Base-by-base conservation (phyloP, 2,329 filamentous ascomycete genomes). In the Colletotrichum euphorbiae region DNA sequence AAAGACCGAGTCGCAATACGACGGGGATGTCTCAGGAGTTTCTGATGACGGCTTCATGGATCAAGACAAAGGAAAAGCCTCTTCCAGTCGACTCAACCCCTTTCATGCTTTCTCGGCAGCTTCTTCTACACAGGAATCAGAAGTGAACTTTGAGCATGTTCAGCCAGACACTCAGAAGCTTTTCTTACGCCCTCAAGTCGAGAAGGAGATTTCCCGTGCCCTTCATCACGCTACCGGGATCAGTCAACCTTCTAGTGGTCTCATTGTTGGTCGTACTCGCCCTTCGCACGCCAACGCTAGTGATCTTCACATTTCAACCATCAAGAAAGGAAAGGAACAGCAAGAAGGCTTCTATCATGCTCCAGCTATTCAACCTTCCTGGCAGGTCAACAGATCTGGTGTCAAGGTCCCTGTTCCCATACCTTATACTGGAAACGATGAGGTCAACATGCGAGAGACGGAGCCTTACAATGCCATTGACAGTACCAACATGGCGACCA, bases 141-240 rank as follows among this genome's bases (percentile, higher is more conserved):
- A 69, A n/a, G 43, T 54, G 46, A 51, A 51, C 11, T 61, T 17
- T 24, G 64, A 57, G 11, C 33, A 55, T n/a, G 19, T 45, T 15
- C 55, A 67, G 12, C 45, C 57, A 24, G 51, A 54, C 12, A 5
- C 33, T 21, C 15, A 62, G 52, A 69, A 71, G 51, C 12, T 56
- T 19, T 62, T 71, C 36, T 19, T 67, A 7, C 50, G 62, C 9
- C 52, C 52, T 3, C 42, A 48, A 15, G 69, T 57, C 3, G 70
- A 71, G 56, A 69, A 66, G 31, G 68, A 71, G 19, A 56, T 71
- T 9, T 71, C 70, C 8, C 65, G 46, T 13, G 70, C 69, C 19
- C 69, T 71, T 31, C 60, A 48, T 8, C 28, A 68, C 17, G 62
- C 9, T 6, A 71, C 62, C 12, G 69, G 55, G 9, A 46, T 68